phyloP scores from a whole-genome alignment of 2,329 filamentous ascomycete genomes.

The Fonsecaea pedrosoi region DNA sequence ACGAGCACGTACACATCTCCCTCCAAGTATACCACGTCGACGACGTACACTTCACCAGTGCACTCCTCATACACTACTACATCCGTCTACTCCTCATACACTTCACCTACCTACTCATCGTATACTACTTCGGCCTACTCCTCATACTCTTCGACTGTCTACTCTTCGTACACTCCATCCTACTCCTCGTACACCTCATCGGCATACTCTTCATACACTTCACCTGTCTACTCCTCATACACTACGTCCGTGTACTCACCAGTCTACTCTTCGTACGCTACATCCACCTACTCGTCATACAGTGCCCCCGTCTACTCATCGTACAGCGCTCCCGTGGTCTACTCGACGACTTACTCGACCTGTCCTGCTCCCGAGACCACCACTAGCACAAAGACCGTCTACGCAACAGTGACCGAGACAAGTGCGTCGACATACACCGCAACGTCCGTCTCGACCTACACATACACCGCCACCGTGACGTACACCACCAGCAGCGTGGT shows the following conservation, averaged over 20 bases:
- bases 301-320: background rate
- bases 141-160: too few species aligned
- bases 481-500: conserved; percentile 1
- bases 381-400: background rate
- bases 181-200: too few species aligned
- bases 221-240: background rate
- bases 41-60: too few species aligned
- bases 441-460: background rate
- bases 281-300: background rate
- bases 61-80: too few species aligned
- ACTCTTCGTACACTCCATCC: too few species aligned
- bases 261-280: too few species aligned
- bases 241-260: background rate
- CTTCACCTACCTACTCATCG: too few species aligned
- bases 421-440: background rate
- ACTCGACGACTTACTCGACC: conserved; percentile 4
- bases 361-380: background rate
- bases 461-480: background rate
- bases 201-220: too few species aligned
- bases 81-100: too few species aligned
- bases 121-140: too few species aligned
- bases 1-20: too few species aligned
- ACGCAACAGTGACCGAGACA: background rate
- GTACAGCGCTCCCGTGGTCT: background rate
- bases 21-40: too few species aligned